These are phyloP conservation scores for Mycena olivaceomarginata DNA, from an alignment of 768 basidiomycete species.

Conservation along the genomic window DNA sequence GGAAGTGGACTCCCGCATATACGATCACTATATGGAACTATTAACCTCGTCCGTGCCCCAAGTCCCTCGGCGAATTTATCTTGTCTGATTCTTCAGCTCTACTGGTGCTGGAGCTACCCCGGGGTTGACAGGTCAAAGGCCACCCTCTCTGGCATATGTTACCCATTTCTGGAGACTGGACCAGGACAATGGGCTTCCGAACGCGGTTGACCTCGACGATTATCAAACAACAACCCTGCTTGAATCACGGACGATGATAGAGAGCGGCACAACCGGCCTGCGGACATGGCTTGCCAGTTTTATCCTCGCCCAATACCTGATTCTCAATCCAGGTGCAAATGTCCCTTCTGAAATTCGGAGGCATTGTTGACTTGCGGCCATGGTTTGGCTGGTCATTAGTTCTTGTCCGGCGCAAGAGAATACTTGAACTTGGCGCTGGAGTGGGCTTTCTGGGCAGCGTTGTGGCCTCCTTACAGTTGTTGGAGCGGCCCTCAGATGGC, in stretches of 20 bases:
- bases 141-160: slow-evolving; percentile 75
- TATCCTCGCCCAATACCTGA: slow-evolving; percentile 77
- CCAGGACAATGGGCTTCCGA: neutral
- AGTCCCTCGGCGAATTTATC: slow-evolving; percentile 16
- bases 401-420: slow-evolving; percentile 62
- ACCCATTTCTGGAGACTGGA: slow-evolving; percentile 77
- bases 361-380: slow-evolving; percentile 35
- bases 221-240: slow-evolving; percentile 74
- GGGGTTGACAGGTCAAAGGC: slow-evolving; percentile 47
- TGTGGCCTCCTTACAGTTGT: slow-evolving; percentile 73
- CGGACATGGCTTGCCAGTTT: slow-evolving; percentile 89
- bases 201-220: slow-evolving; percentile 45
- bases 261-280: slow-evolving; percentile 86
- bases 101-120: slow-evolving; percentile 46
- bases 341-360: neutral
- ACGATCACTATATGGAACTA: slow-evolving; percentile 75
- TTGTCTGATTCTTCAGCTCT: slow-evolving; percentile 40
- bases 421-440: slow-evolving; percentile 88
- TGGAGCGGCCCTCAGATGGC: slow-evolving; percentile 15
- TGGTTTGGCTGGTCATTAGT: slow-evolving; percentile 51
- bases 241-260: slow-evolving; percentile 85
- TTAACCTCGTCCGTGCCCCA: slow-evolving; percentile 56
- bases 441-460: slow-evolving; percentile 85
- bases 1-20: slow-evolving; percentile 81
- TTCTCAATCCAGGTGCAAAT: slow-evolving; percentile 70